Percentiles rank a stretch among this genome's conserved stretches.
phyloP scores from a whole-genome alignment of 2,329 filamentous ascomycete genomes.

The Drechslerella stenobrocha region DNA sequence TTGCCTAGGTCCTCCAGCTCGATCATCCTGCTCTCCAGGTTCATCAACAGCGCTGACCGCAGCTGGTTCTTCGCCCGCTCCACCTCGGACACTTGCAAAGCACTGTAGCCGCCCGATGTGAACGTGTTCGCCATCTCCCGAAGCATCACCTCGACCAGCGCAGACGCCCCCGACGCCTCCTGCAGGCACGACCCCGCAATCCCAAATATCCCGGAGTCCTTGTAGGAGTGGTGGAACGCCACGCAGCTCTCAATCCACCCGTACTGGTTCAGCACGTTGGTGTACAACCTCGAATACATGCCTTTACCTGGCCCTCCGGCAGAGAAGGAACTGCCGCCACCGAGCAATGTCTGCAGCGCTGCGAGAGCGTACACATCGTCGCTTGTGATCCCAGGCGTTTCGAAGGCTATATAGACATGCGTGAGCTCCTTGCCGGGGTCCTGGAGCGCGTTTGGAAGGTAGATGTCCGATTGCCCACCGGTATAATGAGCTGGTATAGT shows the following conservation, averaged over 20 bases:
- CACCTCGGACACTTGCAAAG: constrained; percentile 76
- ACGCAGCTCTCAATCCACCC: constrained; percentile 96
- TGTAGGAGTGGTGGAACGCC: constrained; percentile 97
- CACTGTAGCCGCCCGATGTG: constrained; percentile 64
- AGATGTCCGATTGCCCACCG: constrained; percentile 69
- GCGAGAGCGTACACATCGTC: constrained; percentile 95
- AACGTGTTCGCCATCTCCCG: constrained; percentile 51
- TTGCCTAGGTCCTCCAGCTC: constrained; percentile 93
- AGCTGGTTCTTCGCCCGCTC: constrained; percentile 96
- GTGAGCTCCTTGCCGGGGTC: constrained; percentile 62
- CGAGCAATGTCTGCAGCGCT: constrained; percentile 90
- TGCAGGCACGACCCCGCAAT: constrained; percentile 86
- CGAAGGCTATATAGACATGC: constrained; percentile 93
- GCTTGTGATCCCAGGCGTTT: constrained; percentile 85
- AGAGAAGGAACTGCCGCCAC: constrained; percentile 93
- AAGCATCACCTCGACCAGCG: constrained; percentile 73
- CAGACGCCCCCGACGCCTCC: constrained; percentile 72
- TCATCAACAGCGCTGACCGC: constrained; percentile 87
- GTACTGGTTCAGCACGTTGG: constrained; percentile 95
- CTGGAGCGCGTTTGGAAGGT: constrained; percentile 17
- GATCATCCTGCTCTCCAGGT: constrained; percentile 94
- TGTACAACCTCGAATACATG: constrained; percentile 98
- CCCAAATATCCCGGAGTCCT: constrained; percentile 91
- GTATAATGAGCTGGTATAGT: constrained; percentile 74
- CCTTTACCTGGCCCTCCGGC: constrained; percentile 96